phyloP scores from a whole-genome alignment of 805 yeast genomes.

The Metschnikowia peoriensis region DNA sequence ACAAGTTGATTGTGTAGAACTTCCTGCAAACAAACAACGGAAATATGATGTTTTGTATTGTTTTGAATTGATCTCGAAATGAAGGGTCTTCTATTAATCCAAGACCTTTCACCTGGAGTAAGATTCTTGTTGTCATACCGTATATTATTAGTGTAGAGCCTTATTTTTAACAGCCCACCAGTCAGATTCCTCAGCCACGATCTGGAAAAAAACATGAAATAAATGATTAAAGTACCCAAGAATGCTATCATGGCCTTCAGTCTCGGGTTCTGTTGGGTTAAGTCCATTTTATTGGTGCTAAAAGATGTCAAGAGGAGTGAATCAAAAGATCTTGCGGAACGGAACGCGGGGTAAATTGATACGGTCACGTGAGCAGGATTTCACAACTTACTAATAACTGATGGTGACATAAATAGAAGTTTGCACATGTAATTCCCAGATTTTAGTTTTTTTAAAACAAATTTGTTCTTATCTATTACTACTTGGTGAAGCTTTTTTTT shows the following conservation, averaged over 20 bases:
- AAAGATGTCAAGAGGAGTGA: too few species aligned
- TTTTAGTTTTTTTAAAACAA: too few species aligned
- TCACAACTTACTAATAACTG: too few species aligned
- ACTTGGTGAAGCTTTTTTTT: too few species aligned
- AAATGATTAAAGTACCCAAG: background rate
- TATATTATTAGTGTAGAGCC: slow-evolving; percentile 44
- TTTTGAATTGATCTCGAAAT: slow-evolving; percentile 42
- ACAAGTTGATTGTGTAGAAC: slow-evolving; percentile 35
- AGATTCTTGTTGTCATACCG: slow-evolving; percentile 40
- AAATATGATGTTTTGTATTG: slow-evolving; percentile 27
- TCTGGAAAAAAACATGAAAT: background rate
- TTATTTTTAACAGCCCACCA: background rate
- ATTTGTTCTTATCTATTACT: too few species aligned
- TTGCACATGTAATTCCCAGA: too few species aligned
- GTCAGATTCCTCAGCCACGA: background rate
- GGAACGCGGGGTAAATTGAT: too few species aligned
- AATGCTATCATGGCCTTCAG: background rate
- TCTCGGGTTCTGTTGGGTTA: too few species aligned
- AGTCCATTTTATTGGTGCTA: too few species aligned
- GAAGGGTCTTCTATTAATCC: slow-evolving; percentile 42
- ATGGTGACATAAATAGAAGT: too few species aligned
- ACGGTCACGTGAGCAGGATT: too few species aligned
- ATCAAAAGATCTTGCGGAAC: too few species aligned
- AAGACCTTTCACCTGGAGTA: slow-evolving; percentile 41
- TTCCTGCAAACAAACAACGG: slow-evolving; percentile 43